Base-by-base conservation (phyloP, 2,329 filamentous ascomycete genomes). In the Alternaria ventricosa region DNA sequence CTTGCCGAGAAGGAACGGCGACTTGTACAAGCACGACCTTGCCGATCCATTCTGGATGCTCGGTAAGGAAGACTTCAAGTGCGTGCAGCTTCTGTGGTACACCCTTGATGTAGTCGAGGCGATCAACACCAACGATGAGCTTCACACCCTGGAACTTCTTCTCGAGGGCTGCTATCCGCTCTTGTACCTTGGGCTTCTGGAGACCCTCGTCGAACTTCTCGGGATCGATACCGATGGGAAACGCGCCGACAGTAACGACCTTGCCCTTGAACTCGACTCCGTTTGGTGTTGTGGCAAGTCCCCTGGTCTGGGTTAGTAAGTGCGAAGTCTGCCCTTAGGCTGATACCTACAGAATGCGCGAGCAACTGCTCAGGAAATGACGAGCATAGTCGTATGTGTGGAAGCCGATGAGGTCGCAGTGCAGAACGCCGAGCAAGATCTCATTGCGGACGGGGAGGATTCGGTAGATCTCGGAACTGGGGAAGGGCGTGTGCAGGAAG, bases 301-400 rank as follows among this genome's bases (percentile, higher is more conserved):
- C 88, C 47, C 85, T 87, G 55, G 9, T 22, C 8, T 22, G 27
- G 23, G 36, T 69, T 51, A 75, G 64, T 27, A 53, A 43, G 28
- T 18, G 33, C n/a, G n/a, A 25, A 27, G 7, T 8, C n/a, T 43
- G 27, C 10, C 3, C 8, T 23, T 11, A 2, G 22, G 8, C 5
- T 10, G 7, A 30, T 41, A 81, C 87, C 79, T 84, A 92, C 85
- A 97, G 86, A 70, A 98, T 96, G 69, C 95, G 91, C n/a, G 94
- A 95, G 83, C 96, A 98, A 78, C 92, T 95, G 83, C 94, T 97
- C 70, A 99, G 83, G 83, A 98, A 99, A 82, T 99, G 96, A 56
- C 96, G 88, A n/a, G 94, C 95, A 77, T 99, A 99, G 82, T 98
- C 95, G 83, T 97, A 98, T 27, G 96, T 99, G 82, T 99, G 96